Percentiles rank a stretch among this genome's conserved stretches.
Conservation (phyloP, 768 basidiomycete genomes). For the Agrocybe praecox region DNA sequence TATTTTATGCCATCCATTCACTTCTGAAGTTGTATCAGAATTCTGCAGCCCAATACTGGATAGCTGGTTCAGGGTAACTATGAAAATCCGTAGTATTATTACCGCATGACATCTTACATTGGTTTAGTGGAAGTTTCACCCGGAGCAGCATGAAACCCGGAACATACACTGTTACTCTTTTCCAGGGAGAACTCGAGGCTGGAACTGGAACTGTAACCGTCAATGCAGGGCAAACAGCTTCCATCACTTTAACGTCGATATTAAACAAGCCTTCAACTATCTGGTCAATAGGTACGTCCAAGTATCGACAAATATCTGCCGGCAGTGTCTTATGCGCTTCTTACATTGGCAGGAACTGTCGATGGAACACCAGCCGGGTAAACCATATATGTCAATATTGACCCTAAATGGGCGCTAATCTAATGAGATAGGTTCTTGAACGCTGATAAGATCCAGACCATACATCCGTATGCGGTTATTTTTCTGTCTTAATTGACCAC, state of each 20-base stretch:
- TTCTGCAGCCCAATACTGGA: conserved; percentile 50
- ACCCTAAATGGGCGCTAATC: not conserved
- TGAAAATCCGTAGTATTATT: not conserved
- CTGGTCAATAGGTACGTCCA: conserved; percentile 43
- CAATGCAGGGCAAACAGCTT: conserved; percentile 38
- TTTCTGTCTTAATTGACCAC: not conserved
- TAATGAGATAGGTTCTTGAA: conserved; percentile 38
- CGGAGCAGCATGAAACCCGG: conserved; percentile 50
- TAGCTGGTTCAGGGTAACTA: conserved; percentile 37
- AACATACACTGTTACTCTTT: conserved; percentile 47
- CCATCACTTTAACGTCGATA: conserved; percentile 30
- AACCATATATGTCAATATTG: not conserved
- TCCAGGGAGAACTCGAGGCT: conserved; percentile 47
- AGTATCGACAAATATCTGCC: not conserved
- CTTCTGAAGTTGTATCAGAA: conserved; percentile 26
- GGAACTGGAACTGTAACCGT: conserved; percentile 45
- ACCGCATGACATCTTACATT: not conserved
- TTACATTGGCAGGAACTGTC: conserved; percentile 32
- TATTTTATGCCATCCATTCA: not conserved
- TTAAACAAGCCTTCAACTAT: conserved; percentile 37
- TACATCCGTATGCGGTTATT: conserved; percentile 42
- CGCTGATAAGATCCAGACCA: conserved; percentile 49
- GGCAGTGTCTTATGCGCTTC: not conserved
- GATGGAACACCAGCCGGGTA: conserved; percentile 49
- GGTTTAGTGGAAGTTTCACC: conserved; percentile 39